phyloP scores from a whole-genome alignment of 108 stramenopile genomes.

The Cyclostephanos tholiformis region DNA sequence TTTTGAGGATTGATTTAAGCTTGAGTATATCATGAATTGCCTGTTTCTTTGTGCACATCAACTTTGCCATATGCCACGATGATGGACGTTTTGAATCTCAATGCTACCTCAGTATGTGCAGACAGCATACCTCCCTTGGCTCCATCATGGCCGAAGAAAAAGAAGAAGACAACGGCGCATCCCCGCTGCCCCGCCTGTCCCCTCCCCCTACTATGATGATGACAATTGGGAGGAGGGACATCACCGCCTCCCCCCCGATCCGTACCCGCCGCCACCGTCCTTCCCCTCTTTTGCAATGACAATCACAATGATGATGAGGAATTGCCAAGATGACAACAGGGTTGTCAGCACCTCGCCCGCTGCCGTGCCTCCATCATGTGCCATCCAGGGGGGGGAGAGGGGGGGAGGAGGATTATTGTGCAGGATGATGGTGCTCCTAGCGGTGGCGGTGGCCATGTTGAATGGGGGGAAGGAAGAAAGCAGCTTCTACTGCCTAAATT shows the following conservation, averaged over 20 bases:
- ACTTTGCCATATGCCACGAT: constrained; percentile 72
- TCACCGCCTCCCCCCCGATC: background rate
- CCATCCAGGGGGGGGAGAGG: constrained; percentile 71
- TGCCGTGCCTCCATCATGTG: constrained; percentile 6
- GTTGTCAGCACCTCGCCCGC: background rate
- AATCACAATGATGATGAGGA: background rate
- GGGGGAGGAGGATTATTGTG: constrained; percentile 51
- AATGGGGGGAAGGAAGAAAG: too few relatives aligned
- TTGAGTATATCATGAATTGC: constrained; percentile 69
- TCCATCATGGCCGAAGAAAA: background rate
- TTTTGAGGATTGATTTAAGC: constrained; percentile 58
- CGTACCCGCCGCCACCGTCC: too few relatives aligned
- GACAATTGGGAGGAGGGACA: background rate
- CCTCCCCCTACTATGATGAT: constrained; percentile 13
- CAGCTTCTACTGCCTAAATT: too few relatives aligned
- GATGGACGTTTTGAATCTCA: constrained; percentile 68
- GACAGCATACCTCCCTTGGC: constrained; percentile 77
- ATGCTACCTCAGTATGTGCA: constrained; percentile 90
- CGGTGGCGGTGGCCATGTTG: background rate
- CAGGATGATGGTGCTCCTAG: background rate
- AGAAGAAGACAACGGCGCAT: too few relatives aligned
- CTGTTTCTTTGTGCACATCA: constrained; percentile 73
- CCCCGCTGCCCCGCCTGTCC: background rate
- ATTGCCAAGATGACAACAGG: background rate
- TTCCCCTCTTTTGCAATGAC: constrained; percentile 13